Conservation (phyloP, 257 asterid genomes). For the Nicotiana benthamiana region DNA sequence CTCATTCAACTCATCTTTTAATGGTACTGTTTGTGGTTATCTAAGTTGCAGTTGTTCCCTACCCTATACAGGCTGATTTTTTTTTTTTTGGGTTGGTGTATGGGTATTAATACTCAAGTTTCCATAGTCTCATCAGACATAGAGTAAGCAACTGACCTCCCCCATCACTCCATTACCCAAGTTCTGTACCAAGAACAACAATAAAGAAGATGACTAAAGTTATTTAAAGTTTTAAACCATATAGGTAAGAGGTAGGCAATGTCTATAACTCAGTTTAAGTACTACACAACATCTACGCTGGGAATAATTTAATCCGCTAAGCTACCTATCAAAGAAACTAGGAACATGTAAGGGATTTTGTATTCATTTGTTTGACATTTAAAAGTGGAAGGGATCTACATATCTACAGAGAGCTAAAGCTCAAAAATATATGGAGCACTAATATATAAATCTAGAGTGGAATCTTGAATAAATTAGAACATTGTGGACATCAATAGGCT, state of each 20-base stretch:
- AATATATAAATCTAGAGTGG: not conserved
- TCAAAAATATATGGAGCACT: not conserved
- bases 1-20: not conserved
- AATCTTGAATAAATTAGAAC: not conserved
- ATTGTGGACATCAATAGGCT: not conserved
- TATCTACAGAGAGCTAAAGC: not conserved
- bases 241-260: not conserved
- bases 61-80: not conserved
- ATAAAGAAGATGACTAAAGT: slow-evolving; percentile 2
- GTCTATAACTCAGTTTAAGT: not conserved
- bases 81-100: not conserved
- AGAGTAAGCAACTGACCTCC: not conserved
- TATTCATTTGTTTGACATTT: not conserved
- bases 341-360: not conserved
- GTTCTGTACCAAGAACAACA: not conserved
- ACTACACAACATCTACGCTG: not conserved
- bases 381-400: not conserved
- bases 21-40: not conserved
- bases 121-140: not conserved
- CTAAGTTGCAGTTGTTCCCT: not conserved
- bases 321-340: not conserved
- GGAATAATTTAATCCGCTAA: not conserved
- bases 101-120: not conserved
- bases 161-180: not conserved
- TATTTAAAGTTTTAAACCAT: not conserved